Percentiles rank a stretch among this genome's conserved stretches.
Evolutionary conservation across 164 flowering plant genomes (phyloP).

Genomic region (Umbilicus rupestris): DNA sequence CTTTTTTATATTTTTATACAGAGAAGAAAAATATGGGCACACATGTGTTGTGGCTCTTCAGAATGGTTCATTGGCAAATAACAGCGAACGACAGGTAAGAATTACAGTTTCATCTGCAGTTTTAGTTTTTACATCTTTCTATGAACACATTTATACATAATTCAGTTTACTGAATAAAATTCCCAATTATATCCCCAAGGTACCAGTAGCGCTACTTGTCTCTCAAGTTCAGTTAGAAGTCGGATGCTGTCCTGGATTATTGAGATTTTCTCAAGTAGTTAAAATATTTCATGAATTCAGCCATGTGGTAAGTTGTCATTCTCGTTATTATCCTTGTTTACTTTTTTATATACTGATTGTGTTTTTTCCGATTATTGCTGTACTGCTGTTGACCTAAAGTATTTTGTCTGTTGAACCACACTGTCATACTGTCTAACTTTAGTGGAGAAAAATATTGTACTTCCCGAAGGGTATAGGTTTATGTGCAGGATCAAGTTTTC

Average conservation of each 20-base stretch:
- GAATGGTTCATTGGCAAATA: constrained; percentile 43
- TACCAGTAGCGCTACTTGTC: constrained; percentile 70
- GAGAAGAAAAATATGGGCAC: constrained; percentile 83
- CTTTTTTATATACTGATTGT: not conserved
- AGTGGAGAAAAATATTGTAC: too few species aligned
- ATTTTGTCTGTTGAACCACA: too few species aligned
- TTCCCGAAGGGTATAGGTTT: too few species aligned
- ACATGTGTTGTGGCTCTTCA: constrained; percentile 85
- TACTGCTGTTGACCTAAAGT: too few species aligned
- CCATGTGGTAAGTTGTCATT: constrained; percentile 70
- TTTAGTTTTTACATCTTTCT: not conserved
- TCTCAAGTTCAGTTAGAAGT: constrained; percentile 56
- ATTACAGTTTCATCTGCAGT: not conserved
- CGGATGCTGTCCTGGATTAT: constrained; percentile 39
- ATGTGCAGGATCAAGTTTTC: too few species aligned
- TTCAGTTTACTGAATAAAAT: constrained; percentile 1
- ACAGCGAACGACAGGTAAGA: constrained; percentile 54
- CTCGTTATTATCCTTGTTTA: not conserved
- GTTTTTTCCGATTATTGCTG: too few species aligned
- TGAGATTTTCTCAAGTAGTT: constrained; percentile 81
- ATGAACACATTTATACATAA: not conserved
- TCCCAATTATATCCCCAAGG: constrained; percentile 23
- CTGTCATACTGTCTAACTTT: too few species aligned
- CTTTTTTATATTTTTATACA: constrained; percentile 18
- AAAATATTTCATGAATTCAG: constrained; percentile 87